Percentiles rank a stretch among this genome's conserved stretches.
These are phyloP conservation scores for Phytophthora cryptogea DNA, from an alignment of 352 stramenopile species.

Conservation along the genomic window DNA sequence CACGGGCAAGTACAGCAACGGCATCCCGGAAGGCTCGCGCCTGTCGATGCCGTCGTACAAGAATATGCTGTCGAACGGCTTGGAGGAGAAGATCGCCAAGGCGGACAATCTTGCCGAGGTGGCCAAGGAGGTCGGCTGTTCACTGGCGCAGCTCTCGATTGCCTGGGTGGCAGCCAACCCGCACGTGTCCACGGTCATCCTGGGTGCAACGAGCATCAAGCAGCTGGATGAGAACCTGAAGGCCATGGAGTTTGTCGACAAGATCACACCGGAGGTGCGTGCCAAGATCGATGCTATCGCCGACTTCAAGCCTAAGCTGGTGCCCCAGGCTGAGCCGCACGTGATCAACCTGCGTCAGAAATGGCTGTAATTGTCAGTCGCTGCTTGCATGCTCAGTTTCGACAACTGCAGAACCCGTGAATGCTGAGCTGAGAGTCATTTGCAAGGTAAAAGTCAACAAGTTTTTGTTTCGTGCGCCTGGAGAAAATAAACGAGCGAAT, in stretches of 20 bases:
- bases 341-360: conserved; percentile 30
- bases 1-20: conserved; percentile 77
- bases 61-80: conserved; percentile 44
- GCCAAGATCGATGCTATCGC: conserved; percentile 57
- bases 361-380: conserved; percentile 18
- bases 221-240: conserved; percentile 74
- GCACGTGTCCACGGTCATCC: conserved; percentile 65
- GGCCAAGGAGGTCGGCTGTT: conserved; percentile 66
- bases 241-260: conserved; percentile 44
- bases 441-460: neutral
- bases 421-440: neutral
- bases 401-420: neutral
- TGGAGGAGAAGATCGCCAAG: conserved; percentile 48
- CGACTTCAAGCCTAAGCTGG: conserved; percentile 39
- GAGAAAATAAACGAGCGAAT: neutral
- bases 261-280: conserved; percentile 61
- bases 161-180: conserved; percentile 53
- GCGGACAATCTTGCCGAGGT: conserved; percentile 42
- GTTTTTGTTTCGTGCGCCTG: neutral
- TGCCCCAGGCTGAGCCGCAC: conserved; percentile 28
- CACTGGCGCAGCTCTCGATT: conserved; percentile 47
- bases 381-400: neutral
- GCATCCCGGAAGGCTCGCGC: conserved; percentile 52
- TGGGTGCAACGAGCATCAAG: conserved; percentile 58
- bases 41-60: conserved; percentile 48